Base-by-base conservation (phyloP, 1,284 basidiomycete genomes). In the Phaffia rhodozyma region DNA sequence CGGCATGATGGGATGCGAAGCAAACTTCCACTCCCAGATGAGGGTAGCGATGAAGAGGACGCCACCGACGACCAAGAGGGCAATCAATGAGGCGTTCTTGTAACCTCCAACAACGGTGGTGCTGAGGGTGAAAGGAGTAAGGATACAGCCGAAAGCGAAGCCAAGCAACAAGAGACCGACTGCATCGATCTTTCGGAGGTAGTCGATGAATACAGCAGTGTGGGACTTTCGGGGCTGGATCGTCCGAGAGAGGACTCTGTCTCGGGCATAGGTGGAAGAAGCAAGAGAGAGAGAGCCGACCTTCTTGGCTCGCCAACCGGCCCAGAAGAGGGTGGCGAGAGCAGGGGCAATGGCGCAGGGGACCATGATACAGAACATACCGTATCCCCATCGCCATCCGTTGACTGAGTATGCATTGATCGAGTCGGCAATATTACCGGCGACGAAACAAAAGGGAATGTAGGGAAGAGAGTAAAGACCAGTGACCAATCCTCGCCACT, bases 1-100 rank as follows among this genome's bases (percentile, higher is more conserved):
- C 16, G 75, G 75, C 71, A 76, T 73, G 66, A 78, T 70, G 5
- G 76, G 76, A 67, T 74, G 68, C n/a, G 67, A 65, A 20, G 77
- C 72, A 38, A 70, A 72, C 58, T 67, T 70, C 64, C 69, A 66
- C 63, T 79, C 78, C 72, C 73, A 78, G 38, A 74, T 58, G 27
- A 70, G 55, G 61, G 74, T 78, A 20, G 69, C 64, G 65, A 73
- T 70, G 67, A 78, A 72, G 47, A 75, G 66, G 25, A 75, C 59
- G 4, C 71, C 74, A 32, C 77, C 78, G 30, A 75, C 69, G 49
- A 71, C 70, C 57, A 76, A 70, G 72, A 78, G 74, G 61, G 77
- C 75, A 64, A 79, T 78, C 60, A 79, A 71, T 1, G 73, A 75
- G n/a, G 72, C n/a, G 52, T 63, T 63, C 11, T n/a, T 29, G 56